Evolutionary conservation across 352 stramenopile species (phyloP).

Genomic region (Phytophthora citrophthora): DNA sequence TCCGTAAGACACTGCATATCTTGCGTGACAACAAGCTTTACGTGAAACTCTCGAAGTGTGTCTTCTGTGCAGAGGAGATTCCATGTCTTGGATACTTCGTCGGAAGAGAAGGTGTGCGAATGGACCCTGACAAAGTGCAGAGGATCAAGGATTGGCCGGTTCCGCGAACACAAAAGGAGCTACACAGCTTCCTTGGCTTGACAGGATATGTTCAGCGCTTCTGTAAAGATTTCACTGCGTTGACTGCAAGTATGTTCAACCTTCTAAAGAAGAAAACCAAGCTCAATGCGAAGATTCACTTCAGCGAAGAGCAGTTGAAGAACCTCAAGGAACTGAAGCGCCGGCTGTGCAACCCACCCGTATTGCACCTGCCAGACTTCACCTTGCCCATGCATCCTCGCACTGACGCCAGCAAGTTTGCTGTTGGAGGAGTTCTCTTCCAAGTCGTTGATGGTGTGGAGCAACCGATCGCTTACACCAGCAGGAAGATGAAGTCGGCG

Average conservation of each 20-base stretch:
- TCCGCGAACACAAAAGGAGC: slow-evolving; percentile 1
- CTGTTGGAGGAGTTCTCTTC: too few species aligned
- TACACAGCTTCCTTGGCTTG: not conserved
- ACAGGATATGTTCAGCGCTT: not conserved
- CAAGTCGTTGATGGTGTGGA: too few species aligned
- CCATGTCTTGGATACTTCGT: slow-evolving; percentile 4
- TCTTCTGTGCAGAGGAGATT: slow-evolving; percentile 4
- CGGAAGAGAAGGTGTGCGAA: not conserved
- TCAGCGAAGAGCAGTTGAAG: too few species aligned
- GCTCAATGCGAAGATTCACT: too few species aligned
- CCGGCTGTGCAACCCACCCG: not conserved
- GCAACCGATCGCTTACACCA: too few species aligned
- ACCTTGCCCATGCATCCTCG: not conserved
- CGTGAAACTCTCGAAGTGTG: slow-evolving; percentile 8
- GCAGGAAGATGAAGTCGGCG: too few species aligned
- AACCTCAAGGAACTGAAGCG: not conserved
- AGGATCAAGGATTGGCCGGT: slow-evolving; percentile 7
- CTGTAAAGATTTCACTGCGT: not conserved
- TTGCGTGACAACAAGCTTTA: too few species aligned
- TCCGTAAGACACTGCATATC: too few species aligned
- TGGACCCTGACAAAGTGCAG: slow-evolving; percentile 7
- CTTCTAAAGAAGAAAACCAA: not conserved
- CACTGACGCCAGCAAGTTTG: too few species aligned
- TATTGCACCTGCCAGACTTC: too few species aligned
- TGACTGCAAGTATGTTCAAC: not conserved